Evolutionary conservation across 148 eudicot species (phyloP).

Genomic region (Diospyros lotus): DNA sequence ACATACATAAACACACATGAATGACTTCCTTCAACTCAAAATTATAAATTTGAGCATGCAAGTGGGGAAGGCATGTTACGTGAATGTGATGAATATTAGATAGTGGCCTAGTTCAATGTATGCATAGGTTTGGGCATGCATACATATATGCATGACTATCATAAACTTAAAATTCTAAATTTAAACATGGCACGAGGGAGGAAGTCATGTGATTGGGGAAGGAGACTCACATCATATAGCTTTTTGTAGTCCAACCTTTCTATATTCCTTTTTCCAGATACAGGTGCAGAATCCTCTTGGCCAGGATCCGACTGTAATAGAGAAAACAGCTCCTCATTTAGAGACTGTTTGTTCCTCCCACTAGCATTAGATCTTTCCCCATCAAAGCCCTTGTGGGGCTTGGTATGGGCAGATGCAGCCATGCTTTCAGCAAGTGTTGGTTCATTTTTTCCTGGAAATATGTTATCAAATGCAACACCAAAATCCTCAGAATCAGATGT

Average conservation of each 20-base stretch:
- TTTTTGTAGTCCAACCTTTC: slow-evolving; percentile 89
- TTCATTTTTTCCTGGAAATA: slow-evolving; percentile 19
- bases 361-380: slow-evolving; percentile 16
- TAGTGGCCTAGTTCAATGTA: not conserved
- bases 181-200: not conserved
- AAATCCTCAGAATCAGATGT: slow-evolving; percentile 88
- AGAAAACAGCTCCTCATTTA: slow-evolving; percentile 25
- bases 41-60: not conserved
- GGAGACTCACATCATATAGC: slow-evolving; percentile 79
- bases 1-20: not conserved
- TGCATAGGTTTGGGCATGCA: not conserved
- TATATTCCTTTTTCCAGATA: slow-evolving; percentile 49
- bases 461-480: slow-evolving; percentile 32
- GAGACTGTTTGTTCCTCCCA: slow-evolving; percentile 17
- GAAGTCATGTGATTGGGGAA: not conserved
- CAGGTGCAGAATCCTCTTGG: slow-evolving; percentile 28
- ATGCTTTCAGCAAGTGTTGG: not conserved
- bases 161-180: not conserved
- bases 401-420: slow-evolving; percentile 11
- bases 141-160: not conserved
- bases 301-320: slow-evolving; percentile 32
- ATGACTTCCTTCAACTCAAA: not conserved
- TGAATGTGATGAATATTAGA: no score
- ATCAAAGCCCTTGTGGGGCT: not conserved
- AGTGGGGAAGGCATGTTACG: no score